Base-by-base conservation (phyloP, 495 filamentous ascomycete species). In the Aspergillus incahuasiensis region DNA sequence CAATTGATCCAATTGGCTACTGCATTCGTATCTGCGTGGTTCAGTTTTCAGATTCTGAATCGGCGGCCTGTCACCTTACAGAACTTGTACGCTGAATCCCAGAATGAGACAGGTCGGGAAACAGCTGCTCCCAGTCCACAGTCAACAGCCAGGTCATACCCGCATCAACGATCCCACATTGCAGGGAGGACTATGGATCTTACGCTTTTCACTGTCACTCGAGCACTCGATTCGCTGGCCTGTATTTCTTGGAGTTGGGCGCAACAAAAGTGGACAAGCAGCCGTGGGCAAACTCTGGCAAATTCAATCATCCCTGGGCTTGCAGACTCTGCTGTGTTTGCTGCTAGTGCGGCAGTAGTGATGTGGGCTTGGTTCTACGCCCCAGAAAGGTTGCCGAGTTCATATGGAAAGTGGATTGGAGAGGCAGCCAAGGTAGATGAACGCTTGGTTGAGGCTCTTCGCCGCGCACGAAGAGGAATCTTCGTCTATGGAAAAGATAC, bases 301-400 rank as follows among this genome's bases (percentile, higher is more conserved):
- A 81, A 88, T 55, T 52, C 69, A 7, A 43, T 79, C 28, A 61
- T 84, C 32, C 78, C 82, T 6, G 71, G 68, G 16, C 63, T 85
- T 38, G 73, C 82, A 24, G 88, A 91, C 64, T 80, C 89, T n/a
- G 71, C 79, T 9, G 65, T 92, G 5, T 97, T 97, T 65, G 83
- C 89, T 18, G 61, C 80, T 51, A 92, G 87, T 59, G 82, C 83
- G 43, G 87, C 83, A n/a, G 70, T 90, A 3, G 85, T 97, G 46
- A 97, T 95, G 90, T 91, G 89, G 86, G 81, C 88, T 18, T 95
- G 88, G 88, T 85, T 95, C 62, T 95, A 92, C 74, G 59, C 66
- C 3, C 89, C 89, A 0, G 73, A 80, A 38, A 78, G 82, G 46
- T 73, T 95, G 5, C 90, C 90, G 11, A 79, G 68, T 32, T 78